phyloP scores from a whole-genome alignment of 805 yeast species.

The Wickerhamomyces queroliae region DNA sequence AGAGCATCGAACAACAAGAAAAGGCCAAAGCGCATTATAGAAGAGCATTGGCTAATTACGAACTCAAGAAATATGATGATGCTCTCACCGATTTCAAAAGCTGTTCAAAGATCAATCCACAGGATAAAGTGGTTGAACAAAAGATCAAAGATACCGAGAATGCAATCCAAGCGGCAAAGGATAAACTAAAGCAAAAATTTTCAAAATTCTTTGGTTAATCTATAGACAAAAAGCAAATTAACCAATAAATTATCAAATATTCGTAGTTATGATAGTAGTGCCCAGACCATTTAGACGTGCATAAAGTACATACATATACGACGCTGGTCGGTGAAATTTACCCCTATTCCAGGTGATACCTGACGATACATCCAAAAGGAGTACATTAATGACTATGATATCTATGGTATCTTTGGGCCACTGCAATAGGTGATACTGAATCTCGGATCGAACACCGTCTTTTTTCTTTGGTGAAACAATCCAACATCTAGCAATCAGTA shows the following conservation, averaged over 20 bases:
- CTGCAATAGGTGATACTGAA: no score
- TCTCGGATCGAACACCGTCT: no score
- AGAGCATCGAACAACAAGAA: slow-evolving; percentile 32
- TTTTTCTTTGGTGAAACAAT: no score
- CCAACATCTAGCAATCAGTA: no score
- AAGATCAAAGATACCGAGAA: slow-evolving; percentile 39
- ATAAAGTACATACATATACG: no score
- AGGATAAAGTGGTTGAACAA: slow-evolving; percentile 41
- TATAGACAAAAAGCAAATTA: background rate
- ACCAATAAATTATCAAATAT: background rate
- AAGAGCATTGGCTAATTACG: slow-evolving; percentile 41
- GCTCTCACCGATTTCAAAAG: slow-evolving; percentile 41
- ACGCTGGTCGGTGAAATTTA: no score
- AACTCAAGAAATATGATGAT: slow-evolving; percentile 38
- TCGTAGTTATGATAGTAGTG: no score
- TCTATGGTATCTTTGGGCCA: no score
- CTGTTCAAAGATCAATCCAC: slow-evolving; percentile 39
- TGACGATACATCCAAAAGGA: no score
- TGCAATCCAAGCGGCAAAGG: slow-evolving; percentile 36
- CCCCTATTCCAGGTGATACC: no score
- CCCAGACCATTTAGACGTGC: no score
- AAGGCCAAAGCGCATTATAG: slow-evolving; percentile 56
- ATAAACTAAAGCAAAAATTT: slow-evolving; percentile 46
- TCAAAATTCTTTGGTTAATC: slow-evolving; percentile 57
- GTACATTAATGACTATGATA: no score